phyloP scores from a whole-genome alignment of 257 asterid genomes.

The Ligustrum vulgare region DNA sequence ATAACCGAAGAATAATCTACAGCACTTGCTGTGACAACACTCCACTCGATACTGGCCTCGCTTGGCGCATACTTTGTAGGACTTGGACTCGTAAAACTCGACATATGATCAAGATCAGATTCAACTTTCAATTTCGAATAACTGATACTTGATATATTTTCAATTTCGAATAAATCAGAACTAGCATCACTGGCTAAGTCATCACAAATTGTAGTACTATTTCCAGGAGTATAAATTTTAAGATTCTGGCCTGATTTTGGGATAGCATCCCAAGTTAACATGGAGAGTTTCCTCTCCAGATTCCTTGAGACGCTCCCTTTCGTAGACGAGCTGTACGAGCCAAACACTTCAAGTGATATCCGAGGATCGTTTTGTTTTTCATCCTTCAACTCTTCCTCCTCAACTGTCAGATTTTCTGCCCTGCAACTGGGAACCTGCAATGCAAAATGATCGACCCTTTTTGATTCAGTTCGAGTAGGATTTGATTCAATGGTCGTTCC shows the following conservation, averaged over 20 bases:
- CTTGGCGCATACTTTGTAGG: conserved; percentile 65
- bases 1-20: conserved; percentile 51
- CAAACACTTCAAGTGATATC: conserved; percentile 68
- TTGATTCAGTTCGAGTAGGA: conserved; percentile 25
- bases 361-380: conserved; percentile 34
- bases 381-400: conserved; percentile 6
- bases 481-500: conserved; percentile 21
- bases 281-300: conserved; percentile 71
- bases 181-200: conserved; percentile 82
- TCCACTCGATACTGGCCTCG: conserved; percentile 82
- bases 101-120: conserved; percentile 21
- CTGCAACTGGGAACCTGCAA: neutral
- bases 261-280: conserved; percentile 88
- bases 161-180: conserved; percentile 84
- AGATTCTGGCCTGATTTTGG: conserved; percentile 36
- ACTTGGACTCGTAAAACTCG: conserved; percentile 49
- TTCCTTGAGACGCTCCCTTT: conserved; percentile 49
- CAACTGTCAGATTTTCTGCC: conserved; percentile 1
- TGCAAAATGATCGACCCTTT: conserved; percentile 20
- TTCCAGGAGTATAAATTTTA: conserved; percentile 31
- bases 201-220: conserved; percentile 37
- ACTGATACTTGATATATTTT: conserved; percentile 49
- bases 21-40: conserved; percentile 77
- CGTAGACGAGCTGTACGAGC: conserved; percentile 28
- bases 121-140: conserved; percentile 20